Conservation (phyloP, 805 yeast species). For the Schizosaccharomyces japonicus region DNA sequence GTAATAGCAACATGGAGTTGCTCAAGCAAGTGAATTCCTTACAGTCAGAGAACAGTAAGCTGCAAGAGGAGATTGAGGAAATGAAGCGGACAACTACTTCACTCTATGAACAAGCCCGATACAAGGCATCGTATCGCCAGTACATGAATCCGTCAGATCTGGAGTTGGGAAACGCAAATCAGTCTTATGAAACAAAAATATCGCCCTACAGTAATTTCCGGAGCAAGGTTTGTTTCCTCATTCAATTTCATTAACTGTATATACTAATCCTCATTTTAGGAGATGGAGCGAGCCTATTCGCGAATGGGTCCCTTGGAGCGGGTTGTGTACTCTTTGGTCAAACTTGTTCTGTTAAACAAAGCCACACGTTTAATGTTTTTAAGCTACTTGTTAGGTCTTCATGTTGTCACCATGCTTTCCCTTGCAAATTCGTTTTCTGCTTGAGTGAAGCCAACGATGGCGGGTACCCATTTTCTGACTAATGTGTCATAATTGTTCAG, state of each 20-base stretch:
- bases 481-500: too few relatives aligned
- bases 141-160: slow-evolving; percentile 8
- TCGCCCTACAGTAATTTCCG: slow-evolving; percentile 72
- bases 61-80: slow-evolving; percentile 38
- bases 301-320: slow-evolving; percentile 58
- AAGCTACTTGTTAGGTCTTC: slow-evolving; percentile 50
- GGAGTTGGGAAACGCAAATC: slow-evolving; percentile 24
- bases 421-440: too few relatives aligned
- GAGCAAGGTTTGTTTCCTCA: slow-evolving; percentile 13
- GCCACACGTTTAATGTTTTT: slow-evolving; percentile 50
- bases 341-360: slow-evolving; percentile 52
- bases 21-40: slow-evolving; percentile 57
- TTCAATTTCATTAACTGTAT: not conserved
- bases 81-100: slow-evolving; percentile 55
- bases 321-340: slow-evolving; percentile 45
- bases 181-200: slow-evolving; percentile 47
- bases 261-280: not conserved
- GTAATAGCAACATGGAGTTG: slow-evolving; percentile 56
- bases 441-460: too few relatives aligned
- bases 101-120: slow-evolving; percentile 42
- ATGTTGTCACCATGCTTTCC: slow-evolving; percentile 25
- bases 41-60: slow-evolving; percentile 28
- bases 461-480: too few relatives aligned
- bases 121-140: slow-evolving; percentile 13
- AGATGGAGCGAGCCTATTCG: slow-evolving; percentile 37